A percentile compares a stretch with the other conserved stretches of the same genome.
Conservation (phyloP, 257 asterid species). For the Gynochthodes officinalis region DNA sequence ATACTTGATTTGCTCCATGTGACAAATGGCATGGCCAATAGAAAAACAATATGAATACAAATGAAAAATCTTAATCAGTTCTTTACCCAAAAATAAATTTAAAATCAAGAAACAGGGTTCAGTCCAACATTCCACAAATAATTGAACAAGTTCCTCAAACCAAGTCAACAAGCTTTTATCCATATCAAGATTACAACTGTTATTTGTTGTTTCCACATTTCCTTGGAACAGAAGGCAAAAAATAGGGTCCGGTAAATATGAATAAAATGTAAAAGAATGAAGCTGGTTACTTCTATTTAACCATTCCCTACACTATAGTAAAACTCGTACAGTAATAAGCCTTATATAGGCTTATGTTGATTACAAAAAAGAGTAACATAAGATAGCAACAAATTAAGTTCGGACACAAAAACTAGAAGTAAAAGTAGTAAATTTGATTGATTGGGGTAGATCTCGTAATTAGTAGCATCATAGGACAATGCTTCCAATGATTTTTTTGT, state of each 20-base stretch:
- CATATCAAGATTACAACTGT: not conserved
- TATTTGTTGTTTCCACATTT: too few relatives aligned
- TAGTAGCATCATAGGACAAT: not conserved
- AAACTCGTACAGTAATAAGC: too few relatives aligned
- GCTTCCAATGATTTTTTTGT: not conserved
- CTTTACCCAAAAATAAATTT: not conserved
- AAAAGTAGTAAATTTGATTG: not conserved
- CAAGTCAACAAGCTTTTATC: not conserved
- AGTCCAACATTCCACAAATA: not conserved
- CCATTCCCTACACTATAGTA: too few relatives aligned
- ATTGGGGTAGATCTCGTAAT: not conserved
- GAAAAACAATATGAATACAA: too few relatives aligned
- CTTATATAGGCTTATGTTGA: too few relatives aligned
- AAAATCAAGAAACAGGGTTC: not conserved
- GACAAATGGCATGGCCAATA: not conserved
- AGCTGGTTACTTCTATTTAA: not conserved
- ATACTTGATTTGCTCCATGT: not conserved
- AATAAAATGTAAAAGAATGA: not conserved
- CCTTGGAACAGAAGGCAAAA: too few relatives aligned
- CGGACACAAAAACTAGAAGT: not conserved
- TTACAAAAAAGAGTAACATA: too few relatives aligned
- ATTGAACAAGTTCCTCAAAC: not conserved
- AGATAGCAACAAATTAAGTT: not conserved
- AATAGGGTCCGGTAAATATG: too few relatives aligned
- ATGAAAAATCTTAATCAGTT: too few relatives aligned